phyloP scores from a whole-genome alignment of 768 basidiomycete species.

The Amanita pallidorosea region DNA sequence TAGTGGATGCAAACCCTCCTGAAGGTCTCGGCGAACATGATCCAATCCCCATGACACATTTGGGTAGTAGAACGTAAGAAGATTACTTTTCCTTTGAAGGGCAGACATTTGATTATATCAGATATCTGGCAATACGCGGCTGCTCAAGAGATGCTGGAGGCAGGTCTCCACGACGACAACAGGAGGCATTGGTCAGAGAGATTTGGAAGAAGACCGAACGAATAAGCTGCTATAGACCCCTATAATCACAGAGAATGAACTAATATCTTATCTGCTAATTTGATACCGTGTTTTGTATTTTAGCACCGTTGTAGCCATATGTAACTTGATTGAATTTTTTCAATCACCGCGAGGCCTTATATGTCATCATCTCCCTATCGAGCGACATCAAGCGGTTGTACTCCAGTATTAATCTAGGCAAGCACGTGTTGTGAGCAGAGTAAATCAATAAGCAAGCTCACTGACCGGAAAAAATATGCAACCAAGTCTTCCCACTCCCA shows the following conservation, averaged over 20 bases:
- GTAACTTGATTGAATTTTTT: neutral
- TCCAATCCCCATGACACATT: conserved; percentile 14
- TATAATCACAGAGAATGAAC: neutral
- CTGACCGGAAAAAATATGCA: conserved; percentile 36
- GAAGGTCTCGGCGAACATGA: conserved; percentile 5
- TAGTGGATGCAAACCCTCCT: conserved; percentile 15
- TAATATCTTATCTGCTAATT: neutral
- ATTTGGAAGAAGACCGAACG: conserved; percentile 17
- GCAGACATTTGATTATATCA: neutral
- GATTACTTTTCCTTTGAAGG: neutral
- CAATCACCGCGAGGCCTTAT: neutral
- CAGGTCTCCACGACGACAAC: conserved; percentile 10
- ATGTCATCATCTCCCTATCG: conserved; percentile 19
- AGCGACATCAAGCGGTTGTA: conserved; percentile 19
- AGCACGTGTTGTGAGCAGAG: neutral
- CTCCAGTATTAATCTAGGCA: conserved; percentile 15
- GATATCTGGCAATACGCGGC: conserved; percentile 14
- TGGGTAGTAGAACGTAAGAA: conserved; percentile 12
- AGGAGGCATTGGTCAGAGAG: conserved; percentile 13
- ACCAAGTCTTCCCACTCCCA: conserved; percentile 41
- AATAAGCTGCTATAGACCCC: conserved; percentile 12
- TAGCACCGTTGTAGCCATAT: neutral
- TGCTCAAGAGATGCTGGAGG: conserved; percentile 12
- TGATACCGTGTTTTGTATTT: neutral
- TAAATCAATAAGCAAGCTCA: conserved; percentile 6